Evolutionary conservation across 1,284 basidiomycete species (phyloP), one percentile per base, ranked within the genome.

Genomic region (Cystobasidiaceae sp.): DNA sequence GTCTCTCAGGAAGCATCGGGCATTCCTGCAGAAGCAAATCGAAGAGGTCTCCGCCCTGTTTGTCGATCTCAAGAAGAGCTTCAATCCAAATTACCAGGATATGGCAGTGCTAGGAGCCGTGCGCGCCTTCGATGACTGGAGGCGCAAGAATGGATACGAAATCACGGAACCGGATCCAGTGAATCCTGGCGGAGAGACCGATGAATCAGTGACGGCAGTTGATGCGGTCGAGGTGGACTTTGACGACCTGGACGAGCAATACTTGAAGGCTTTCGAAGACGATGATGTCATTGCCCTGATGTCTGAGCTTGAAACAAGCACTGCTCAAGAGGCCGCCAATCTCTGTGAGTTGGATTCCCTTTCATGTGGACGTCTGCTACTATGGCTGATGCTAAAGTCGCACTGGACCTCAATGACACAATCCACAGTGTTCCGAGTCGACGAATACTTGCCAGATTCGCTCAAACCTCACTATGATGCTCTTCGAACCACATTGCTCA

Each of bases 11-110:
- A 80, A 81, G 41, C 85, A 89, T 71, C 82, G 91, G 72, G 79
- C 85, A 55, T 84, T 85, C 67, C 85, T 90, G 62, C 78, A 88
- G 27, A 82, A 86, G 64, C 87, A 88, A 68, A 84, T 93, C 71
- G 82, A 84, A 67, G 82, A 84, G 27, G 83, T 98, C 2, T 86
- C 87, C n/a, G 83, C 86, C n/a, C 88, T 97, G 56, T 82, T 98
- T 15, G 83, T 86, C 65, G 82, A 86, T 37, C 83, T 98, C 2
- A 84, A 72, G 39, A 74, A 73, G 8, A 87, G 87, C 0, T 97
- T 97, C 80, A 98, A 98, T 77, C 94, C 94, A 23, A 98, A 98
- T 78, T 97, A 97, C 77, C 90, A 94, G 77, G 94, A 98, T 75
- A 97, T 98, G 94, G 93, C 91, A 8, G 94, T 97, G 66, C 85